Percentiles rank a stretch among this genome's conserved stretches.
phyloP scores from a whole-genome alignment of 2,329 filamentous ascomycete species.

The Tolypocladium endophyticum region DNA sequence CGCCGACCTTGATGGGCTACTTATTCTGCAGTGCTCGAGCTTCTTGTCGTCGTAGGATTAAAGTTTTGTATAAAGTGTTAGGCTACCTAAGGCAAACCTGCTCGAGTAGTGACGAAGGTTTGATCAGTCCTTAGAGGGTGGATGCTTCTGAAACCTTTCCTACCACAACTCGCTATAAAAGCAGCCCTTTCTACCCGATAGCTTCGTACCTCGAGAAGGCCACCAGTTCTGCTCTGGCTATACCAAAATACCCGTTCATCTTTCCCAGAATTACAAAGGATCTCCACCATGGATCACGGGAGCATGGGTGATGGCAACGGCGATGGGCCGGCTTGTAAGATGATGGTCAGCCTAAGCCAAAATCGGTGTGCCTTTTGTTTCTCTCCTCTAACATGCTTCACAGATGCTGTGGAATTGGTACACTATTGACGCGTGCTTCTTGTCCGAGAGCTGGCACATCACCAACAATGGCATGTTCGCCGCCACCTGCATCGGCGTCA shows the following conservation, averaged over 20 bases:
- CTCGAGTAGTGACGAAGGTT: background rate
- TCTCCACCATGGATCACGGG: slow-evolving; percentile 13
- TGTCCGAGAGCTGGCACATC: slow-evolving; percentile 60
- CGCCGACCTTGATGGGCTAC: background rate
- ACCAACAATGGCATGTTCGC: slow-evolving; percentile 63
- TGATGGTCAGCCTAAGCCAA: slow-evolving; percentile 14
- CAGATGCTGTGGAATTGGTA: slow-evolving; percentile 77
- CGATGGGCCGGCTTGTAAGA: slow-evolving; percentile 17
- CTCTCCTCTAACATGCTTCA: background rate
- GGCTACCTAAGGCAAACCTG: background rate
- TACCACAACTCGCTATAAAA: background rate
- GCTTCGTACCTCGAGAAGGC: background rate
- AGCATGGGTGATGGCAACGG: slow-evolving; percentile 8
- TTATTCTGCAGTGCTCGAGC: background rate
- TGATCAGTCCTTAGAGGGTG: background rate
- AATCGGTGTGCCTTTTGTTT: background rate
- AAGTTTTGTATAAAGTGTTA: background rate
- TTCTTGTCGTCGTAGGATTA: background rate
- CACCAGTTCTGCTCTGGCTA: background rate
- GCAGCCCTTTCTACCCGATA: no score
- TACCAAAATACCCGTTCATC: no score
- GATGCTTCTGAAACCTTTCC: background rate
- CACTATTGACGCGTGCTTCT: slow-evolving; percentile 62
- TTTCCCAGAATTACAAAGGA: background rate
- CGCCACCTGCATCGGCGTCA: slow-evolving; percentile 66